These are phyloP conservation scores for Martiniozyma abietophila DNA, from an alignment of 805 yeast genomes.

Conservation along the genomic window DNA sequence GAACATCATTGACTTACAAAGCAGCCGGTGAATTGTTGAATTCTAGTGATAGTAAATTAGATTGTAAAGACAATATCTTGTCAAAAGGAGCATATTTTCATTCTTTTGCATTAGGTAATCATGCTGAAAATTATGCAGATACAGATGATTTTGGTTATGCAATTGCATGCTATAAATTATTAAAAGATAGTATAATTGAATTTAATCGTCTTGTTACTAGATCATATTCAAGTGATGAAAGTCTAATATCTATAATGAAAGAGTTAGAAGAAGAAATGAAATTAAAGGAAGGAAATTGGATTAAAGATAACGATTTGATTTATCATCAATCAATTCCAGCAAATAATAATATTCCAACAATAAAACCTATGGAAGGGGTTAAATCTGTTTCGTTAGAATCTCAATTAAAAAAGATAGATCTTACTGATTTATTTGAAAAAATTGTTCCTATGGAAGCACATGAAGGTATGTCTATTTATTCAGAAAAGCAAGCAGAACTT, in stretches of 20 bases:
- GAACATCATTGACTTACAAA: conserved; percentile 48
- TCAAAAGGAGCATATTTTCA: conserved; percentile 48
- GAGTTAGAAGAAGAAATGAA: conserved; percentile 12
- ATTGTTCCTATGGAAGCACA: conserved; percentile 83
- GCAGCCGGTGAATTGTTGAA: conserved; percentile 39
- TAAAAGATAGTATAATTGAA: neutral
- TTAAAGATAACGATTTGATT: conserved; percentile 82
- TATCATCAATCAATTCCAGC: conserved; percentile 74
- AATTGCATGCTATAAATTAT: conserved; percentile 50
- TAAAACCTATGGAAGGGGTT: conserved; percentile 62
- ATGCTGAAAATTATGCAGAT: conserved; percentile 46
- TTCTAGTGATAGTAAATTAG: conserved; percentile 21
- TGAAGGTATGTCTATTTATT: conserved; percentile 77
- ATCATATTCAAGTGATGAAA: neutral
- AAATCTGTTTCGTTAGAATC: conserved; percentile 48
- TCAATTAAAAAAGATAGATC: conserved; percentile 36
- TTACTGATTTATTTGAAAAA: conserved; percentile 58
- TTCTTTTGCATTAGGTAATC: conserved; percentile 52
- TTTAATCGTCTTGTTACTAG: neutral
- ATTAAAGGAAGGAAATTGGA: conserved; percentile 31
- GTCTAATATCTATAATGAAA: neutral
- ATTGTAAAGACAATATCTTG: conserved; percentile 44
- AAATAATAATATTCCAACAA: conserved; percentile 47
- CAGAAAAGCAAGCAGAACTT: conserved; percentile 79
- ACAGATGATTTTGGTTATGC: conserved; percentile 65